These are phyloP conservation scores for Colletotrichum spaethianum DNA, from an alignment of 2,329 filamentous ascomycete species.

Conservation along the genomic window DNA sequence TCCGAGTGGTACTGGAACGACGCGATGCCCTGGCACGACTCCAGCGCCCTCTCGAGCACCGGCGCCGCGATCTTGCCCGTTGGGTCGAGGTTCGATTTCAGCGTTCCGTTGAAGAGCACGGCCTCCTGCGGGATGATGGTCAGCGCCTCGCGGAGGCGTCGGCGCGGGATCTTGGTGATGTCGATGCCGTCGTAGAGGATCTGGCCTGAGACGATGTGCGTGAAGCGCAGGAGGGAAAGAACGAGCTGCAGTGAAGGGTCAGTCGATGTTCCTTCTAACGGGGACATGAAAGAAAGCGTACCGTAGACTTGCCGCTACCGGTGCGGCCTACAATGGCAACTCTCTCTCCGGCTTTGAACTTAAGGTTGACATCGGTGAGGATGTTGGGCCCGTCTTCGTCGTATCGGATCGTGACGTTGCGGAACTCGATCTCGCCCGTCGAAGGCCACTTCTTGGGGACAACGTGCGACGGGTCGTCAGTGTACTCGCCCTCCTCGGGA, in stretches of 20 bases:
- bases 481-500: slow-evolving; percentile 56
- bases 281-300: slow-evolving; percentile 54
- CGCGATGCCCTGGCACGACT: slow-evolving; percentile 73
- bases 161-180: slow-evolving; percentile 66
- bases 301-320: slow-evolving; percentile 86
- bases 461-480: slow-evolving; percentile 54
- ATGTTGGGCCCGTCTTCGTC: slow-evolving; percentile 62
- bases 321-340: slow-evolving; percentile 87
- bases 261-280: not conserved
- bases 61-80: slow-evolving; percentile 68
- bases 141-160: slow-evolving; percentile 66
- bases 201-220: slow-evolving; percentile 64
- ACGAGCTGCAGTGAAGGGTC: slow-evolving; percentile 51
- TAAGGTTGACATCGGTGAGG: slow-evolving; percentile 64
- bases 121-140: slow-evolving; percentile 74
- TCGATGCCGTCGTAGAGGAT: slow-evolving; percentile 70
- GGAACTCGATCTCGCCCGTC: slow-evolving; percentile 64
- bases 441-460: slow-evolving; percentile 62
- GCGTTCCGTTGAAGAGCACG: slow-evolving; percentile 68
- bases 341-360: slow-evolving; percentile 76
- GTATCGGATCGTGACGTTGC: slow-evolving; percentile 66
- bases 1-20: slow-evolving; percentile 61
- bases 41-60: slow-evolving; percentile 71
- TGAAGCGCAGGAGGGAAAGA: slow-evolving; percentile 69
- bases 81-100: slow-evolving; percentile 74